Evolutionary conservation across 305 asterid genomes (phyloP).

Genomic region (Fraxinus platypoda): DNA sequence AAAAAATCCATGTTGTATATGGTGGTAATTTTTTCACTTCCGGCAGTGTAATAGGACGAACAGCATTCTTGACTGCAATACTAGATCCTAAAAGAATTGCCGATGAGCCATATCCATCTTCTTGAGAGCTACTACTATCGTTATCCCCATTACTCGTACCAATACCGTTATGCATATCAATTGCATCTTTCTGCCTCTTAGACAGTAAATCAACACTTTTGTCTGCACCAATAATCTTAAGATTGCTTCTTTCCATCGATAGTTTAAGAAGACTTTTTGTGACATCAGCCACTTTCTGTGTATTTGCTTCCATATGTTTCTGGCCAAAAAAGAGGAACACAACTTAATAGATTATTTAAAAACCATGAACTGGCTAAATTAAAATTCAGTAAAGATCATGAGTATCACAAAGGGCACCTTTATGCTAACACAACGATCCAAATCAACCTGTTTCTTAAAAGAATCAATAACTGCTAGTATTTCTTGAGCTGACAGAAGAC

Average conservation of each 20-base stretch:
- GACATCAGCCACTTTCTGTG: conserved; percentile 53
- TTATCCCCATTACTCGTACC: conserved; percentile 61
- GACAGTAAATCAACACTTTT: conserved; percentile 64
- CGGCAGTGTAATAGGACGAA: conserved; percentile 79
- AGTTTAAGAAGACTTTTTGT: conserved; percentile 48
- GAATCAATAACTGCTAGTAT: conserved; percentile 51
- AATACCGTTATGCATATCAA: conserved; percentile 79
- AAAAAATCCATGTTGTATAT: conserved; percentile 82
- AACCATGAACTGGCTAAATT: conserved; percentile 21
- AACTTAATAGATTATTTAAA: conserved; percentile 10
- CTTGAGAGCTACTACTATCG: conserved; percentile 66
- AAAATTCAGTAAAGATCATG: conserved; percentile 18
- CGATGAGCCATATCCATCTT: conserved; percentile 85
- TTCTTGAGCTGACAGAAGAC: conserved; percentile 39
- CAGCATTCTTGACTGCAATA: conserved; percentile 85
- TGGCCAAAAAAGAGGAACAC: conserved; percentile 38
- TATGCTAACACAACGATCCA: conserved; percentile 51
- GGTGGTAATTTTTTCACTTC: conserved; percentile 69
- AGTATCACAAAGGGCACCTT: conserved; percentile 53
- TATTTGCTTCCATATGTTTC: conserved; percentile 70
- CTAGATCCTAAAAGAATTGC: conserved; percentile 86
- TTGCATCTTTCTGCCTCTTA: conserved; percentile 84
- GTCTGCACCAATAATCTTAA: conserved; percentile 39
- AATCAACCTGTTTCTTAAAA: conserved; percentile 58
- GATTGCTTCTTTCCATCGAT: conserved; percentile 63